Evolutionary conservation across 352 stramenopile species (phyloP).

Genomic region (Globisporangium spinosum): DNA sequence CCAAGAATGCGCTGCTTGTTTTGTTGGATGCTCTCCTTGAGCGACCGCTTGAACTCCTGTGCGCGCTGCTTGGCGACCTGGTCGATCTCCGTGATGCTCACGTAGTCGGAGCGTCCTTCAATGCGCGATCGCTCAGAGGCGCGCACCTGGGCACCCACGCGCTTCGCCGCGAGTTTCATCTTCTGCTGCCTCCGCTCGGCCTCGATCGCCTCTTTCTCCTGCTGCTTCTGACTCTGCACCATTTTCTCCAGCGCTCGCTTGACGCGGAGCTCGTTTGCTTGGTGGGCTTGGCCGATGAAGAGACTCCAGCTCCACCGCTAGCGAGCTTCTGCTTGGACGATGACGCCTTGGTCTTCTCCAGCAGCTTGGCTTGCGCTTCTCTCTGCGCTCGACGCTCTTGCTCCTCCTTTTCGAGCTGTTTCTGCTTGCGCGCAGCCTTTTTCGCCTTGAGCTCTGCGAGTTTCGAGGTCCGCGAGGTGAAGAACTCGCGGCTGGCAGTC

Average conservation of each 20-base stretch:
- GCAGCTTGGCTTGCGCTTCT: conserved; percentile 32
- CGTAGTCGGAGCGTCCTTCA: conserved; percentile 32
- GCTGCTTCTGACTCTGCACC: conserved; percentile 33
- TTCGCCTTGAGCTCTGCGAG: conserved; percentile 36
- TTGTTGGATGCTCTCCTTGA: conserved; percentile 53
- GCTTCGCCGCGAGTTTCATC: conserved; percentile 43
- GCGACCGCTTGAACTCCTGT: conserved; percentile 52
- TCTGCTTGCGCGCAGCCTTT: conserved; percentile 45
- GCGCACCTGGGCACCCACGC: conserved; percentile 54
- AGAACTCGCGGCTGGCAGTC: conserved; percentile 36
- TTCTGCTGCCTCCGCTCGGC: conserved; percentile 28
- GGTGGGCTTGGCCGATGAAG: conserved; percentile 22
- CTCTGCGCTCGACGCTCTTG: conserved; percentile 21
- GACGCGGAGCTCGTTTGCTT: conserved; percentile 50
- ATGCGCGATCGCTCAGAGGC: conserved; percentile 43
- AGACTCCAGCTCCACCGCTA: background rate
- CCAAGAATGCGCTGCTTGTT: conserved; percentile 59
- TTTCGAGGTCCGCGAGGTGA: conserved; percentile 37
- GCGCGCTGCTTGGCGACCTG: conserved; percentile 47
- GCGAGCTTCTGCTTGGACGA: conserved; percentile 9
- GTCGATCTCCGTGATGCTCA: conserved; percentile 41
- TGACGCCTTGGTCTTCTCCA: conserved; percentile 27
- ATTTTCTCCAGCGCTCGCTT: conserved; percentile 40
- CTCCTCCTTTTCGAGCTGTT: conserved; percentile 39
- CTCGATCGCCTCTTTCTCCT: conserved; percentile 28